Percentiles rank a stretch among this genome's conserved stretches.
Conservation (phyloP, 768 basidiomycete species). For the Gymnopilus junonius region DNA sequence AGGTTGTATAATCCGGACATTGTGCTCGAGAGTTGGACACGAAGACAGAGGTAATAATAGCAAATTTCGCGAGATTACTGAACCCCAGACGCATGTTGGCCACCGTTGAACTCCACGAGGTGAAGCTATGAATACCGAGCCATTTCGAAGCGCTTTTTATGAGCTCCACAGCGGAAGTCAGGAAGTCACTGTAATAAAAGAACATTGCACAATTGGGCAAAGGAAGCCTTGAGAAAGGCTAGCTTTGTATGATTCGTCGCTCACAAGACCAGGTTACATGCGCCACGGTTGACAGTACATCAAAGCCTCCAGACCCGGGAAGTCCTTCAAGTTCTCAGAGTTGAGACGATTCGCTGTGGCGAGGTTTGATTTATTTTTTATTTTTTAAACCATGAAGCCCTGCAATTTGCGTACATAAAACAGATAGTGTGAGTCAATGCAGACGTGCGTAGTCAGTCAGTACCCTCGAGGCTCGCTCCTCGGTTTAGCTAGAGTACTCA, state of each 20-base stretch:
- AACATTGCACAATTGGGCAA: constrained; percentile 9
- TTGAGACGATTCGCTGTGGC: neutral
- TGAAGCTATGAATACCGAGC: neutral
- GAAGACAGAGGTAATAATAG: constrained; percentile 27
- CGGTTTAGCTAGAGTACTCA: neutral
- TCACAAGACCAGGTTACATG: constrained; percentile 25
- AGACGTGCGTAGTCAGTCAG: too few species aligned
- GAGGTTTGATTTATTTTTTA: neutral
- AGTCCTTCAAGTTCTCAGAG: constrained; percentile 3
- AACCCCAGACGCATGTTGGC: constrained; percentile 19
- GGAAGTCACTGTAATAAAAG: constrained; percentile 8
- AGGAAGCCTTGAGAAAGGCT: constrained; percentile 6
- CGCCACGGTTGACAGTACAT: constrained; percentile 9
- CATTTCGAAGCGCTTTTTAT: constrained; percentile 19
- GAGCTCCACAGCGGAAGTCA: constrained; percentile 9
- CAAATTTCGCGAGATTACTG: constrained; percentile 8
- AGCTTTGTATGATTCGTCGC: constrained; percentile 4
- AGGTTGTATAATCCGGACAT: constrained; percentile 68
- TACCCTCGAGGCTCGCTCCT: too few species aligned
- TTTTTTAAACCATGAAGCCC: neutral
- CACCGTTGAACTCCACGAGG: constrained; percentile 1
- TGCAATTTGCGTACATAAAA: neutral
- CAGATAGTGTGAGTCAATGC: neutral
- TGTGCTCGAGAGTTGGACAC: constrained; percentile 34
- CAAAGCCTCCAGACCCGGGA: neutral